Base-by-base conservation (phyloP, 192 early-diverging fungal genomes). In the Entomortierella beljakovae region DNA sequence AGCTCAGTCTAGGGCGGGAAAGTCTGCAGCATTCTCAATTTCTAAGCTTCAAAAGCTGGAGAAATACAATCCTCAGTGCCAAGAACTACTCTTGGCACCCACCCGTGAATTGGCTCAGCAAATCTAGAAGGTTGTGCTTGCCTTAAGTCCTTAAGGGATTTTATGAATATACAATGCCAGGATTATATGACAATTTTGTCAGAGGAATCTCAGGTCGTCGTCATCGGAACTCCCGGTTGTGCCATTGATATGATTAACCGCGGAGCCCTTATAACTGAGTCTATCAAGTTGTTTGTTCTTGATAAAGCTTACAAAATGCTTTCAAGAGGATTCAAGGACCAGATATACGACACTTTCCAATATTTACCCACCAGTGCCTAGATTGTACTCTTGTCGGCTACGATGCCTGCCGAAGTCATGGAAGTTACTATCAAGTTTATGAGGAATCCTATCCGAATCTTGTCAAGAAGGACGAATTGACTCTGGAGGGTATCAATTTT, bases 261-360 rank as follows among this genome's bases (percentile, higher is more conserved):
- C 63, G 73, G 91, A 61, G 89, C 90, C 68, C 87, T 99, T 75
- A 88, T 91, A 51, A 92, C 95, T 58, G 88, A 91, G 59, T 28
- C 83, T 65, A 92, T 99, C 82, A 97, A 98, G 90, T 94, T 99
- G 91, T 96, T 99, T 81, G 94, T 98, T 60, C 90, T 99, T 49
- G 98, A 99, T 79, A 97, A 99, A 86, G 98, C 98, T 56, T 97
- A 99, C 82, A 96, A 98, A 83, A 98, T 99, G 96, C 88, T 99
- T 70, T 94, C 94, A 51, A 90, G 95, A 64, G 98, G 97, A 79
- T 99, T 99, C 92, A 98, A 94, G 88, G 97, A 99, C 61, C 95
- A 97, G 87, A 98, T 98, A 69, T 96, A 98, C 79, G 92, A 98
- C 68, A 92, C 98, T 54, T 98, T 96, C 90, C 93, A 94, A 86